Conservation (phyloP, 2,329 filamentous ascomycete species). For the Trichoderma arundinaceum region DNA sequence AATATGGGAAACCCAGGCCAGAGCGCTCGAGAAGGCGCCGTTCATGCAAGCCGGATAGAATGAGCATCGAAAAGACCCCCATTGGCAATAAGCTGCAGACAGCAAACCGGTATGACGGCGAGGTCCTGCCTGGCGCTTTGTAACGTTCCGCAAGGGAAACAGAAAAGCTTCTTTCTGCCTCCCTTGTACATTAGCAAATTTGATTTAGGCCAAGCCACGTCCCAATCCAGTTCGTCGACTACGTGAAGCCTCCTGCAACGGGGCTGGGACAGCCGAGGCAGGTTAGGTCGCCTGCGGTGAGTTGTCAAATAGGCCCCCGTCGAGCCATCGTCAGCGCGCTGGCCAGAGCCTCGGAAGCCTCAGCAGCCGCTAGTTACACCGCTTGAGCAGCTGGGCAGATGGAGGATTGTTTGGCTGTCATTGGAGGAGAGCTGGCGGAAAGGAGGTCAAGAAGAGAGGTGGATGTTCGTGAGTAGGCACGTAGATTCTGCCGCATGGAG, state of each 20-base stretch:
- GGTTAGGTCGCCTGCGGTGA: constrained; percentile 24
- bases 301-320: constrained; percentile 26
- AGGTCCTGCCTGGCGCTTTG: neutral
- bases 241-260: constrained; percentile 9
- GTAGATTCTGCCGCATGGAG: constrained; percentile 10
- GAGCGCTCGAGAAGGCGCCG: constrained; percentile 40
- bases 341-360: constrained; percentile 27
- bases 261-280: constrained; percentile 13
- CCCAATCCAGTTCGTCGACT: constrained; percentile 18
- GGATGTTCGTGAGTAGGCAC: neutral
- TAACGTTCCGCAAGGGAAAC: constrained; percentile 3
- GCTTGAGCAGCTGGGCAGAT: constrained; percentile 17
- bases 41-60: constrained; percentile 36
- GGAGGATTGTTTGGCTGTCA: neutral
- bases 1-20: constrained; percentile 47
- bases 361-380: constrained; percentile 30
- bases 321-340: constrained; percentile 20
- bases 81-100: neutral
- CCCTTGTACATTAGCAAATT: constrained; percentile 14
- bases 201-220: constrained; percentile 22
- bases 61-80: neutral
- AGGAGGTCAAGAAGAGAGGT: constrained; percentile 22
- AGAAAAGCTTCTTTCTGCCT: constrained; percentile 12
- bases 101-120: neutral
- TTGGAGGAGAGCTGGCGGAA: constrained; percentile 23